A percentile compares a stretch with the other conserved stretches of the same genome.
These are phyloP conservation scores for Pontederia paniculata DNA, from an alignment of 176 grass and related monocot genomes.

Conservation along the genomic window DNA sequence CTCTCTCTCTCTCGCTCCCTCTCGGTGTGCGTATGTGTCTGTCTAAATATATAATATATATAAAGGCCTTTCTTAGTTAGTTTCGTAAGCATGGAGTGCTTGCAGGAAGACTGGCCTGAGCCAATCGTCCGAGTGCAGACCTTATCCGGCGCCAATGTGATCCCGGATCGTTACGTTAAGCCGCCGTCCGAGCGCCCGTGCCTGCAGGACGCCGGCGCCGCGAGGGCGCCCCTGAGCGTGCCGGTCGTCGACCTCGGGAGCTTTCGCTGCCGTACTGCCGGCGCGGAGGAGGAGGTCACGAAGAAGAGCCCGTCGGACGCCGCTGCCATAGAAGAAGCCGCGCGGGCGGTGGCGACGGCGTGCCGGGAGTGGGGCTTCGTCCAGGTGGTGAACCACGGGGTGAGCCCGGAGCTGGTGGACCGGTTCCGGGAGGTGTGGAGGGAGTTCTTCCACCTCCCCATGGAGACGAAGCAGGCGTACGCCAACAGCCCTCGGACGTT, in stretches of 20 bases:
- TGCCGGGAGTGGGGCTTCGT: constrained; percentile 23
- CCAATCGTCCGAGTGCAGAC: constrained; percentile 6
- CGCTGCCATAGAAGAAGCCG: not conserved
- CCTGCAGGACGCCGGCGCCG: too few relatives aligned
- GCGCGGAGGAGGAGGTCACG: too few relatives aligned
- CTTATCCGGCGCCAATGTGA: not conserved
- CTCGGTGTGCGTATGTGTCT: too few relatives aligned
- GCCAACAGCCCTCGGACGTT: constrained; percentile 14
- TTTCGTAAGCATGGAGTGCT: too few relatives aligned
- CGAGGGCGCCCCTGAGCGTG: not conserved
- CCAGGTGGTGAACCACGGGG: constrained; percentile 29
- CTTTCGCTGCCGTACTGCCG: too few relatives aligned
- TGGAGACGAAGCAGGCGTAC: constrained; percentile 22
- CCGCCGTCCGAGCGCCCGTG: constrained; percentile 1
- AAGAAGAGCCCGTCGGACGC: too few relatives aligned
- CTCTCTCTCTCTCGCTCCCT: too few relatives aligned
- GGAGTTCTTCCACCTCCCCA: constrained; percentile 22
- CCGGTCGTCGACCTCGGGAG: not conserved
- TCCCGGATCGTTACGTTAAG: constrained; percentile 6
- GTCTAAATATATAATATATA: too few relatives aligned
- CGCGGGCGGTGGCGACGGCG: constrained; percentile 6
- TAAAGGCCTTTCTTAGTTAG: too few relatives aligned
- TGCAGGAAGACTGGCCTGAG: constrained; percentile 2
- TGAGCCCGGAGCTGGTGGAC: not conserved
- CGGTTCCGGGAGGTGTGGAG: constrained; percentile 5